Evolutionary conservation across 805 yeast genomes (phyloP).

Genomic region (Barnettozyma sp.): DNA sequence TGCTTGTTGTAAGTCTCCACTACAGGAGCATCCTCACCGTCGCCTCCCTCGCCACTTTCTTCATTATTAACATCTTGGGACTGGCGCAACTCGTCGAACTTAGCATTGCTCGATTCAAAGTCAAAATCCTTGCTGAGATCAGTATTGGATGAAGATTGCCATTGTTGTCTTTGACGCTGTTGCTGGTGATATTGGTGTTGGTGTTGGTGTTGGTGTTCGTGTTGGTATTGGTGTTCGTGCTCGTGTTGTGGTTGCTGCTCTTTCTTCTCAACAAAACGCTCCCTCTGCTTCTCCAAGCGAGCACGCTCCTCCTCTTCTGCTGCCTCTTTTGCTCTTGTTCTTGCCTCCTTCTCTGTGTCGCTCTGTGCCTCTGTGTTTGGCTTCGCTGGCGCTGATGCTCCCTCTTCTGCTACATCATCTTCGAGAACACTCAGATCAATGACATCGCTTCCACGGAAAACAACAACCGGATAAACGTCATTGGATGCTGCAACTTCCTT

Average conservation of each 20-base stretch:
- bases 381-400: conserved; percentile 5
- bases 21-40: no score
- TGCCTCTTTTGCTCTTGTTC: conserved; percentile 7
- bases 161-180: no score
- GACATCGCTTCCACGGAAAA: conserved; percentile 88
- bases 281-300: conserved; percentile 4
- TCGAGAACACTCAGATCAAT: conserved; percentile 84
- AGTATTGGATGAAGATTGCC: no score
- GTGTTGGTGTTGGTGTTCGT: conserved; percentile 5
- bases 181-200: conserved; percentile 15
- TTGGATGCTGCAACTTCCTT: conserved; percentile 66
- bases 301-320: conserved; percentile 1
- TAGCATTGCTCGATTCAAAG: conserved; percentile 67
- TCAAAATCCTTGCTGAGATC: conserved; percentile 57
- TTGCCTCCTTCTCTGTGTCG: conserved; percentile 6
- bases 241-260: conserved; percentile 1
- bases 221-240: conserved; percentile 6
- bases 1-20: conserved; percentile 55
- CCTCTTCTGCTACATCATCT: conserved; percentile 21
- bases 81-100: conserved; percentile 46
- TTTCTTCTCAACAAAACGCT: conserved; percentile 3
- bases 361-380: no score
- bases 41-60: conserved; percentile 13
- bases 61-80: conserved; percentile 27
- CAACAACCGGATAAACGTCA: conserved; percentile 67